These are phyloP conservation scores for Excoecaria agallocha DNA, from an alignment of 345 rosid genomes.

Conservation along the genomic window DNA sequence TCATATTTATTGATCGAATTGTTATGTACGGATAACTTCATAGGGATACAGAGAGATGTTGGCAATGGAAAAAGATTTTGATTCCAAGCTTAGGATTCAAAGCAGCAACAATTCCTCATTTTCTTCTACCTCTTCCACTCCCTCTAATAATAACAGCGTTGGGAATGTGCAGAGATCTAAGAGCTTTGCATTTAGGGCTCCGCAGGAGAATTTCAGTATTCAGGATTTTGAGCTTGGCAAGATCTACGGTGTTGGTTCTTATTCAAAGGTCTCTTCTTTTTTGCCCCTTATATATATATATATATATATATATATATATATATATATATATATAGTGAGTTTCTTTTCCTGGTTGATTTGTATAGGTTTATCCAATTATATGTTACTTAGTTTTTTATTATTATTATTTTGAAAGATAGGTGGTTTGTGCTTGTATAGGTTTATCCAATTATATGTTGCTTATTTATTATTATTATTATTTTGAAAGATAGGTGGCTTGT, in stretches of 20 bases:
- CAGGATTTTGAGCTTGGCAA: conserved; percentile 95
- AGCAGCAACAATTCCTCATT: conserved; percentile 39
- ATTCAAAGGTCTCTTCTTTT: conserved; percentile 76
- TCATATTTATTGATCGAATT: neutral
- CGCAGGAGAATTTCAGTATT: conserved; percentile 84
- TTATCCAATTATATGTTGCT: too few relatives aligned
- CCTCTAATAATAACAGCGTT: conserved; percentile 6
- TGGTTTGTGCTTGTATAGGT: too few relatives aligned
- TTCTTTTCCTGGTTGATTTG: neutral
- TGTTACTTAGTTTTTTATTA: neutral
- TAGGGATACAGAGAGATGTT: conserved; percentile 43
- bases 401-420: conserved; percentile 2
- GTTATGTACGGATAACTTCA: conserved; percentile 25
- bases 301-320: too few relatives aligned
- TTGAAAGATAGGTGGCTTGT: too few relatives aligned
- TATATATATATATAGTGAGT: too few relatives aligned
- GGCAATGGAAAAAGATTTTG: conserved; percentile 92
- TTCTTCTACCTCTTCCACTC: conserved; percentile 8
- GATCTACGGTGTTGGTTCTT: conserved; percentile 98
- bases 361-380: conserved; percentile 1
- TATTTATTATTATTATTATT: too few relatives aligned
- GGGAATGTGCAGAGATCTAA: conserved; percentile 50
- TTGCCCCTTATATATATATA: too few relatives aligned
- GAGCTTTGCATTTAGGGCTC: conserved; percentile 95
- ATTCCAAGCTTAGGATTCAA: conserved; percentile 82